Evolutionary conservation across 345 rosid species (phyloP).

Genomic region (Populus tremula): DNA sequence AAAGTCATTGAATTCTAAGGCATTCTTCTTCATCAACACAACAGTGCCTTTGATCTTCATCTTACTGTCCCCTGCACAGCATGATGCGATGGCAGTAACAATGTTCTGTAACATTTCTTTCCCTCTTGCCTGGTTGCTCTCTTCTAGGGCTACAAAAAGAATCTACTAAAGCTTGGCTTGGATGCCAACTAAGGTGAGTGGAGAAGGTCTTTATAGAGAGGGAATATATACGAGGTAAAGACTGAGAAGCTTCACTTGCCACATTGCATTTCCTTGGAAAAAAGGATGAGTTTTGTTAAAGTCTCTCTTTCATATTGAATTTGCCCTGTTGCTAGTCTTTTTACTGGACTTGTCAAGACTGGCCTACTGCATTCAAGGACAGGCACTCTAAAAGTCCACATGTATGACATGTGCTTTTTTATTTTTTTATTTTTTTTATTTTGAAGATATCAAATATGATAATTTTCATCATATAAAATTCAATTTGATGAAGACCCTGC

Average conservation of each 20-base stretch:
- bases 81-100: neutral
- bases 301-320: neutral
- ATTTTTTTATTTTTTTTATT: neutral
- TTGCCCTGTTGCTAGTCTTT: neutral
- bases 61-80: constrained; percentile 1
- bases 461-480: neutral
- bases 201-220: neutral
- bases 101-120: constrained; percentile 9
- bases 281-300: neutral
- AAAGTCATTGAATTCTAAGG: constrained; percentile 77
- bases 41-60: constrained; percentile 60
- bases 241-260: neutral
- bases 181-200: neutral
- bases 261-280: neutral
- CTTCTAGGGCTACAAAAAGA: neutral
- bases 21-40: constrained; percentile 82
- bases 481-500: neutral
- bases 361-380: neutral
- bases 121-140: neutral
- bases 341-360: neutral
- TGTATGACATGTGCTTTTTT: neutral
- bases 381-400: neutral
- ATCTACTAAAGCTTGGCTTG: neutral
- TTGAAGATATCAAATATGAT: neutral
- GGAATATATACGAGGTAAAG: neutral